Percentiles rank a stretch among this genome's conserved stretches.
Conservation (phyloP, 1,139 yeast genomes). For the Saccharomyces pastorianus region DNA sequence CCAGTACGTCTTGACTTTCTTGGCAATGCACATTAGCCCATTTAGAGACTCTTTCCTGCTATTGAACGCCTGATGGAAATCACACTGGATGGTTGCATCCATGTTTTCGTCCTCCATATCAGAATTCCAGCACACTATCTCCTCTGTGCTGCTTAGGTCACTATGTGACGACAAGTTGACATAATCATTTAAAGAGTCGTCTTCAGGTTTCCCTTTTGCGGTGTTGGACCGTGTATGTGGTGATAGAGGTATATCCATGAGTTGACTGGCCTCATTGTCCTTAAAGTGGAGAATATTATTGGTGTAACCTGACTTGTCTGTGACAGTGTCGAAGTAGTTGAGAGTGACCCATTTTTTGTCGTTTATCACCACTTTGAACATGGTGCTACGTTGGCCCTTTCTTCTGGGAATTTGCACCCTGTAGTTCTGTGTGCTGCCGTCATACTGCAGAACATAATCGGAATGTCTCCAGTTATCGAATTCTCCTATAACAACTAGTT, state of each 20-base stretch:
- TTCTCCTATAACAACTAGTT: conserved; percentile 15
- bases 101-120: conserved; percentile 5
- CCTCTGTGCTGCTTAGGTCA: conserved; percentile 19
- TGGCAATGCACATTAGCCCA: conserved; percentile 1
- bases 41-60: background rate
- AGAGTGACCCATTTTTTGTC: conserved; percentile 13
- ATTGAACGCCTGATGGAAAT: background rate
- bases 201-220: background rate
- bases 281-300: conserved; percentile 11
- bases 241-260: background rate
- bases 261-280: conserved; percentile 1
- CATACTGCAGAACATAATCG: conserved; percentile 7
- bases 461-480: conserved; percentile 17
- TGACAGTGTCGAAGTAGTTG: conserved; percentile 11
- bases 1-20: conserved; percentile 1
- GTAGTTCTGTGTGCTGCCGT: conserved; percentile 4
- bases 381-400: conserved; percentile 6
- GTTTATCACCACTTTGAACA: conserved; percentile 15
- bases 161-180: conserved; percentile 16
- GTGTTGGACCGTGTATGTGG: background rate
- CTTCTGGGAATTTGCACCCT: conserved; percentile 9
- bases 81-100: background rate
- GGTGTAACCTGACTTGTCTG: conserved; percentile 12
- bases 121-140: conserved; percentile 4
- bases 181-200: conserved; percentile 9